These are phyloP conservation scores for Fusarium oxysporum DNA, from an alignment of 2,329 filamentous ascomycete species.

Conservation along the genomic window DNA sequence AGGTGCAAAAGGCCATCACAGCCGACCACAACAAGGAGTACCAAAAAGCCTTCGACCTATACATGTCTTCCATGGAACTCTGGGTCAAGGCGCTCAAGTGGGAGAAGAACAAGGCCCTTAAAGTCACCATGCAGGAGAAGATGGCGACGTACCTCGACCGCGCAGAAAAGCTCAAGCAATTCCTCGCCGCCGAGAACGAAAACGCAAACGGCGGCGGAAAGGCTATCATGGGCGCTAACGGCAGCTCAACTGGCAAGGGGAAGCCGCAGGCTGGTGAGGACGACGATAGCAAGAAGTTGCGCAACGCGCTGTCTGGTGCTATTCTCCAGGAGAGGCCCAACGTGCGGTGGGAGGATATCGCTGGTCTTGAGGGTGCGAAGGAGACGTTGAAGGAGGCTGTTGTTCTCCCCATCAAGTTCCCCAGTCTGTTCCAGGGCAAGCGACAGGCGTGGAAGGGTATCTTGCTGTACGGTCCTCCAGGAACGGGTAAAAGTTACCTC, in stretches of 20 bases:
- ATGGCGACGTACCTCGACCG: constrained; percentile 98
- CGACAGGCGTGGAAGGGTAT: constrained; percentile 99
- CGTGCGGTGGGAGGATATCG: constrained; percentile 97
- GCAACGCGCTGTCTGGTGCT: constrained; percentile 89
- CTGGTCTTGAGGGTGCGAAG: constrained; percentile 92
- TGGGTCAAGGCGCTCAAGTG: constrained; percentile 99
- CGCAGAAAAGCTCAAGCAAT: constrained; percentile 96
- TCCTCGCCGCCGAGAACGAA: constrained; percentile 81
- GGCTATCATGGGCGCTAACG: constrained; percentile 74
- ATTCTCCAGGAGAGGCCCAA: constrained; percentile 97
- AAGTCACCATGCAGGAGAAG: constrained; percentile 97
- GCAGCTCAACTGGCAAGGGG: constrained; percentile 71
- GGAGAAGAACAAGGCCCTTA: constrained; percentile 98
- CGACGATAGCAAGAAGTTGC: constrained; percentile 94
- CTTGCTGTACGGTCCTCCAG: constrained; percentile 92
- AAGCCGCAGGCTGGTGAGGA: constrained; percentile 73
- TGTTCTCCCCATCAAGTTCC: constrained; percentile 97
- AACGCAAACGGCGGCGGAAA: constrained; percentile 74
- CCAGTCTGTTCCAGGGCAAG: constrained; percentile 94
- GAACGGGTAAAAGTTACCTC: constrained; percentile 97
- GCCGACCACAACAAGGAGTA: constrained; percentile 96
- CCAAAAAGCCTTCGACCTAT: constrained; percentile 94
- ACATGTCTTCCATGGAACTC: constrained; percentile 95
- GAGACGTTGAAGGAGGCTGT: constrained; percentile 98
- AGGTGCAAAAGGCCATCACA: constrained; percentile 97